phyloP scores from a whole-genome alignment of 768 basidiomycete genomes.

The Dentipellis sp. region DNA sequence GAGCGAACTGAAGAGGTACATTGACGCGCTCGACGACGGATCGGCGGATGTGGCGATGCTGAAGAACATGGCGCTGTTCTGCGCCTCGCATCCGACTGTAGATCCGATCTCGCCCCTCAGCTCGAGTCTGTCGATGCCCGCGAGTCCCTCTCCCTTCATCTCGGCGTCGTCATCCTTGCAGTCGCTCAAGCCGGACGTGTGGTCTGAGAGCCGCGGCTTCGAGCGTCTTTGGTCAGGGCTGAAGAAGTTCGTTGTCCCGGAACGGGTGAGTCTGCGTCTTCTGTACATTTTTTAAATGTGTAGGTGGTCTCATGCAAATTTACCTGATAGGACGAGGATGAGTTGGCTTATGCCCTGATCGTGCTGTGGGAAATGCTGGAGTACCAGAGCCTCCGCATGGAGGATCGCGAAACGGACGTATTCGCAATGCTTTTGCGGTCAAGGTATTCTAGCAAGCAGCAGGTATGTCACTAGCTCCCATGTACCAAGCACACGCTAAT shows the following conservation, averaged over 20 bases:
- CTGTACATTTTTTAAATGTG: not conserved
- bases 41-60: conserved; percentile 44
- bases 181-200: conserved; percentile 47
- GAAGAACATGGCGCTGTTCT: conserved; percentile 58
- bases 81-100: conserved; percentile 46
- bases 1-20: conserved; percentile 44
- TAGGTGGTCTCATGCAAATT: conserved; percentile 4
- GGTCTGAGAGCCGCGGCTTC: conserved; percentile 65
- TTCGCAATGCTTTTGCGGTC: conserved; percentile 63
- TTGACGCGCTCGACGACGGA: conserved; percentile 44
- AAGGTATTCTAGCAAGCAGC: conserved; percentile 62
- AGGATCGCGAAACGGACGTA: conserved; percentile 72
- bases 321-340: conserved; percentile 42
- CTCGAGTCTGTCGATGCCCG: conserved; percentile 39
- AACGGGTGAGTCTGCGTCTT: conserved; percentile 37
- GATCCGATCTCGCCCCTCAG: conserved; percentile 46
- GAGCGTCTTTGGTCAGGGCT: conserved; percentile 62
- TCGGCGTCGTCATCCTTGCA: conserved; percentile 30
- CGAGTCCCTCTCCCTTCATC: conserved; percentile 50
- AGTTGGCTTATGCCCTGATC: conserved; percentile 72
- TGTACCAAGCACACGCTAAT: not conserved
- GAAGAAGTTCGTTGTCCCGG: conserved; percentile 49
- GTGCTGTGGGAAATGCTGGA: conserved; percentile 79
- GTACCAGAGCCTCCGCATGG: conserved; percentile 61
- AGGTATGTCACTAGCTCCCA: conserved; percentile 35